Evolutionary conservation across 225 moss, liverwort and hornwort genomes (phyloP).

Genomic region (Anthoceros angustus): DNA sequence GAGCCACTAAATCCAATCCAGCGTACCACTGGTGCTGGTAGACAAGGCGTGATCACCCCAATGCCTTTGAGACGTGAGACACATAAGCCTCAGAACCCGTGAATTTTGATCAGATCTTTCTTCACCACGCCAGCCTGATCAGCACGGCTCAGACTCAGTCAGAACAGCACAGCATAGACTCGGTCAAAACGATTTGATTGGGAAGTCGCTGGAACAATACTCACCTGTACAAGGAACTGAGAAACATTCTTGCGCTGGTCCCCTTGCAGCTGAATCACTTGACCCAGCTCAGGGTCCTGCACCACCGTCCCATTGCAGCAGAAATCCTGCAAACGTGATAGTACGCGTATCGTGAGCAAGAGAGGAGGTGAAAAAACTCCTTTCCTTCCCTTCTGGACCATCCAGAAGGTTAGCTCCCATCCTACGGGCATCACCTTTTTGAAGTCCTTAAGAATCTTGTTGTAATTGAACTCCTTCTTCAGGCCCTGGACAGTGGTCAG

Average conservation of each 20-base stretch:
- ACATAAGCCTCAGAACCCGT: conserved; percentile 36
- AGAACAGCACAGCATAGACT: neutral
- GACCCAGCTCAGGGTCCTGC: conserved; percentile 78
- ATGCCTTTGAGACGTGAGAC: too few relatives aligned
- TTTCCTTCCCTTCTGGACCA: neutral
- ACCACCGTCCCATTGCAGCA: conserved; percentile 95
- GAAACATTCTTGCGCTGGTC: conserved; percentile 95
- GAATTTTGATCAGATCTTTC: conserved; percentile 88
- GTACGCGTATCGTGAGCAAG: neutral
- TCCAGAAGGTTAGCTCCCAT: neutral
- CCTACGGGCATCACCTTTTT: conserved; percentile 29
- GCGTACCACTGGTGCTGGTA: too few relatives aligned
- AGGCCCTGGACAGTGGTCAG: conserved; percentile 76
- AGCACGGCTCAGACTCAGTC: neutral
- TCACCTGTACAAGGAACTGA: conserved; percentile 69
- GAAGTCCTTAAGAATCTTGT: conserved; percentile 78
- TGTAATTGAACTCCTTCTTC: conserved; percentile 81
- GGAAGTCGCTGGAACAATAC: too few relatives aligned
- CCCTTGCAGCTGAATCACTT: conserved; percentile 81
- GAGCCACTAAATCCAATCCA: too few relatives aligned
- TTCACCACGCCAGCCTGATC: conserved; percentile 80
- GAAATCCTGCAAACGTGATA: conserved; percentile 28
- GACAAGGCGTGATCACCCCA: too few relatives aligned
- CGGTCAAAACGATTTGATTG: neutral
- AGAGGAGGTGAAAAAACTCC: neutral